These are phyloP conservation scores for Phytophthora niederhauseri DNA, from an alignment of 352 stramenopile species.

Conservation along the genomic window DNA sequence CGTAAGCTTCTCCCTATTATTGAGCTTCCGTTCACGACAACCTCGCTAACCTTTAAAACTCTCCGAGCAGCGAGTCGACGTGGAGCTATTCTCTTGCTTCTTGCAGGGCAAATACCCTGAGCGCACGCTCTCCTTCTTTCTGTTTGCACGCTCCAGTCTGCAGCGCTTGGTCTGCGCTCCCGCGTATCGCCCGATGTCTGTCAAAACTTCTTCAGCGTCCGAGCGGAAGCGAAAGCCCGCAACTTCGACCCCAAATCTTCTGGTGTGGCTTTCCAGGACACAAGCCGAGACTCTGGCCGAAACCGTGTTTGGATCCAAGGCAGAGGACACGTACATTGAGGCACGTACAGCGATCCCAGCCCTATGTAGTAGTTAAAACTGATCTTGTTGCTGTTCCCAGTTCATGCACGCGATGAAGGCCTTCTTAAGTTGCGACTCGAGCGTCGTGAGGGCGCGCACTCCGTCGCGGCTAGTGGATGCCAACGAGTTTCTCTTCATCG, in stretches of 20 bases:
- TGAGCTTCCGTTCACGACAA: not conserved
- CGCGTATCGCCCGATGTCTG: slow-evolving; percentile 37
- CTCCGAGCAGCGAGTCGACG: slow-evolving; percentile 44
- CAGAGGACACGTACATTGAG: slow-evolving; percentile 52
- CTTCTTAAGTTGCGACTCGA: slow-evolving; percentile 40
- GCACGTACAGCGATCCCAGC: slow-evolving; percentile 25
- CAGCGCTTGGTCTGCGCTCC: slow-evolving; percentile 32
- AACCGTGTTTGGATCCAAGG: slow-evolving; percentile 54
- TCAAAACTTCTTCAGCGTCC: slow-evolving; percentile 23
- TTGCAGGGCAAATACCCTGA: slow-evolving; percentile 57
- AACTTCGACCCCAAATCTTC: slow-evolving; percentile 22
- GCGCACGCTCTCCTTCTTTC: slow-evolving; percentile 56
- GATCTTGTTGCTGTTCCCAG: slow-evolving; percentile 24
- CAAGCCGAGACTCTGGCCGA: slow-evolving; percentile 53
- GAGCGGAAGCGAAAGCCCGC: slow-evolving; percentile 31
- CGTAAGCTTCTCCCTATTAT: slow-evolving; percentile 18
- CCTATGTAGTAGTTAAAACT: not conserved
- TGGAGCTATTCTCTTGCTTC: slow-evolving; percentile 68
- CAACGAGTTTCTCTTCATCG: slow-evolving; percentile 55
- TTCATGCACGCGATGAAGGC: slow-evolving; percentile 54
- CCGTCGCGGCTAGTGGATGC: slow-evolving; percentile 38
- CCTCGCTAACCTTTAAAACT: not conserved
- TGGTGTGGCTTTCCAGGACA: slow-evolving; percentile 55
- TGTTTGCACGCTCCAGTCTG: slow-evolving; percentile 48
- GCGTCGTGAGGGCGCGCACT: slow-evolving; percentile 18